A percentile compares a stretch with the other conserved stretches of the same genome.
Evolutionary conservation across 257 asterid genomes (phyloP).

Genomic region (Rauvolfia tetraphylla): DNA sequence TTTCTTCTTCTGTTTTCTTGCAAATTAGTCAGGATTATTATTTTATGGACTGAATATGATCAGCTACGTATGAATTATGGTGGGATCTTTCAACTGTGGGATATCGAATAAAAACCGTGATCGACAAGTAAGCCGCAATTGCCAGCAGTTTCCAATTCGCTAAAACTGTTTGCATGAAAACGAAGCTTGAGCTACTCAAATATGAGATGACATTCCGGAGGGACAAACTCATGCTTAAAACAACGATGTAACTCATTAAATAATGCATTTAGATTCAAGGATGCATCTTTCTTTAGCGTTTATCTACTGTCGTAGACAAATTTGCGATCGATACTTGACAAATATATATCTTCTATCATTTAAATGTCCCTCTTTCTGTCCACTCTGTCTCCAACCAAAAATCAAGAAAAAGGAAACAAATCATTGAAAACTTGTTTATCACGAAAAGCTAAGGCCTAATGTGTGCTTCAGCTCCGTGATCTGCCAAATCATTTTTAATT

Average conservation of each 20-base stretch:
- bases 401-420: slow-evolving; percentile 10
- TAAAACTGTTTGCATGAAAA: slow-evolving; percentile 2
- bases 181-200: slow-evolving; percentile 6
- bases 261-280: too few species aligned
- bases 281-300: too few species aligned
- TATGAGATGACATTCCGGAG: slow-evolving; percentile 8
- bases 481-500: background rate
- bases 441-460: background rate
- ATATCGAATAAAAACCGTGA: slow-evolving; percentile 12
- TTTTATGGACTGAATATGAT: background rate
- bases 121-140: slow-evolving; percentile 22
- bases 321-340: background rate
- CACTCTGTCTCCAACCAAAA: slow-evolving; percentile 10
- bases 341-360: background rate
- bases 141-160: background rate
- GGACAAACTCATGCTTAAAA: slow-evolving; percentile 13
- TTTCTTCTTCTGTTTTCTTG: too few species aligned
- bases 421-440: background rate
- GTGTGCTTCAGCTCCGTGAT: background rate
- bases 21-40: too few species aligned
- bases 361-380: slow-evolving; percentile 11
- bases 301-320: background rate
- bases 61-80: background rate
- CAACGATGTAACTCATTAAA: background rate
- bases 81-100: background rate